Conservation (phyloP, 768 basidiomycete genomes). For the Dentipellis fragilis region DNA sequence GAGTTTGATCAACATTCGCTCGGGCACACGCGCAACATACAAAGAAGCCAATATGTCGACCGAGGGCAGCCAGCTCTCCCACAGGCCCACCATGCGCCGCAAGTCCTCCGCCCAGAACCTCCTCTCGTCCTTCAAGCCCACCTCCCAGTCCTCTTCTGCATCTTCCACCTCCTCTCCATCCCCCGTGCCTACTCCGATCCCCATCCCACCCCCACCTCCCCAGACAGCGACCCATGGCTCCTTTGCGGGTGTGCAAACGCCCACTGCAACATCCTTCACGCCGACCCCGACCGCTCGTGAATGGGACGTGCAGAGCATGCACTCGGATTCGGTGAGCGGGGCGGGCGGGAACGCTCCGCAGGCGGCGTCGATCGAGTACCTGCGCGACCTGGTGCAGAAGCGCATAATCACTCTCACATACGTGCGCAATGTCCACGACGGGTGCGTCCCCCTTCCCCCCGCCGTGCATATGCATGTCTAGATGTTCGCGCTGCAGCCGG, state of each 20-base stretch:
- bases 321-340: constrained; percentile 26
- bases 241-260: background rate
- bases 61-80: background rate
- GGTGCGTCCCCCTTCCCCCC: constrained; percentile 36
- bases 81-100: constrained; percentile 34
- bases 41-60: background rate
- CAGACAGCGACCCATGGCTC: constrained; percentile 9
- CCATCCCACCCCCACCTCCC: constrained; percentile 17
- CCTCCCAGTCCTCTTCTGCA: background rate
- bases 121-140: constrained; percentile 59
- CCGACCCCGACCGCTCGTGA: constrained; percentile 36
- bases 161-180: constrained; percentile 15
- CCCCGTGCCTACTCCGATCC: constrained; percentile 8
- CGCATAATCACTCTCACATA: constrained; percentile 80
- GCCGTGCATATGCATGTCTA: background rate
- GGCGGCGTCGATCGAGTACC: constrained; percentile 68
- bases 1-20: background rate
- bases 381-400: constrained; percentile 75
- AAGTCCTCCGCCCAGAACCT: constrained; percentile 84
- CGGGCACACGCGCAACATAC: background rate
- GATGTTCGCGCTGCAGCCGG: constrained; percentile 32
- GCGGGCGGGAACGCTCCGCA: constrained; percentile 14
- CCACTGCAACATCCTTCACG: constrained; percentile 22
- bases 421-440: constrained; percentile 77
- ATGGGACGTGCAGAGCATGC: constrained; percentile 64